Evolutionary conservation across 129 eudicot species (phyloP), one percentile per base, ranked within the genome.

Genomic region (Lonicera japonica): DNA sequence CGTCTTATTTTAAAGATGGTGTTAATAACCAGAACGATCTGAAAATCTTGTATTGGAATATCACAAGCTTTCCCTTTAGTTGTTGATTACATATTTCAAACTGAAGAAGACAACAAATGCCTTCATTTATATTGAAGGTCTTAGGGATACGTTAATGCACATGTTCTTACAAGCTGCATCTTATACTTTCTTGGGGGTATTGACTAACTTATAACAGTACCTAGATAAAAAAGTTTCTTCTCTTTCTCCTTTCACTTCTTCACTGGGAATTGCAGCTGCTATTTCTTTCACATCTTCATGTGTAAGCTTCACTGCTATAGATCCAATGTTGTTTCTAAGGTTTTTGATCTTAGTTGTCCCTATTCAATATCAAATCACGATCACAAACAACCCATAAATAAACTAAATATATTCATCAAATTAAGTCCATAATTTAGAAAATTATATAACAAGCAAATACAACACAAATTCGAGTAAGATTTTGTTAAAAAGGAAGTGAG

Each of bases 331-430:
- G 50, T 67, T 73, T 54, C 73, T 73, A 21, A 82, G 82, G 74
- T 82, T 82, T 75, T 79, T 83, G 20, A 74, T 63, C 71, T 83
- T 79, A 46, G 85, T 79, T 9, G 89, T 83, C 61, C 89, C 80
- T 80, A 65, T 48, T 22, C 8, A 38, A 68, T 41, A 63, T 41
- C 55, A 70, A 60, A 65, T 47, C 25, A 25, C 22, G 46, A 38
- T 54, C 10, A 52, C 1, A 52, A 52, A 5, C 22, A 11, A 19
- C 29, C 29, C 16, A 21, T 29, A 54, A 38, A 38, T 38, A 38
- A 38, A 12, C 29, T 19, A 38, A 5, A 10, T 10, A 38, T 10
- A 38, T 38, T 38, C 43, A 38, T 38, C 16, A 19, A 72, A 56
- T 21, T 72, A 47, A 38, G n/a, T n/a, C n/a, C 25, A 57, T 2